Evolutionary conservation across 345 rosid genomes (phyloP).

Genomic region (Rhodamnia argentea): DNA sequence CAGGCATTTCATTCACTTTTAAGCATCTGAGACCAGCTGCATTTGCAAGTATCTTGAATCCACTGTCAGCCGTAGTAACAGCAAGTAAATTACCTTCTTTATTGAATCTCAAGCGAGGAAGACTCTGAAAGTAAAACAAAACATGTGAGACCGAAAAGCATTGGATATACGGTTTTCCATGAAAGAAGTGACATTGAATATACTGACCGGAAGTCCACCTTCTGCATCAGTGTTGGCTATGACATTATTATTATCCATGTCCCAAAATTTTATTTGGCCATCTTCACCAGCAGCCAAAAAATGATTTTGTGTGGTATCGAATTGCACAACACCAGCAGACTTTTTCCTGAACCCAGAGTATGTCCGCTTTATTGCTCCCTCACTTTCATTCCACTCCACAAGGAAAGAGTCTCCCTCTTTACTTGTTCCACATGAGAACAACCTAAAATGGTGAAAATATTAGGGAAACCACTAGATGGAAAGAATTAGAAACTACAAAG

Average conservation of each 20-base stretch:
- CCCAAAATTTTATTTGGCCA: conserved; percentile 56
- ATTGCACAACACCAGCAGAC: conserved; percentile 53
- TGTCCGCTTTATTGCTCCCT: conserved; percentile 59
- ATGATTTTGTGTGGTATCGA: conserved; percentile 56
- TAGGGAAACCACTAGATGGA: neutral
- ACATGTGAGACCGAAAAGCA: neutral
- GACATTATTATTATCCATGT: conserved; percentile 51
- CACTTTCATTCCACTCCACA: conserved; percentile 80
- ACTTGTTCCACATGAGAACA: conserved; percentile 79
- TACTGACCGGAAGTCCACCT: conserved; percentile 55
- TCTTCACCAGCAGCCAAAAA: conserved; percentile 74
- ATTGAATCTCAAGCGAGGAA: conserved; percentile 63
- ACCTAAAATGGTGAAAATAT: conserved; percentile 14
- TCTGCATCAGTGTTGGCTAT: conserved; percentile 52
- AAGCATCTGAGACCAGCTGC: conserved; percentile 43
- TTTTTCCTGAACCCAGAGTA: conserved; percentile 58
- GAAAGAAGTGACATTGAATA: neutral
- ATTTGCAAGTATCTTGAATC: conserved; percentile 54
- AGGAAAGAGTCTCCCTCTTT: conserved; percentile 68
- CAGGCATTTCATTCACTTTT: conserved; percentile 32
- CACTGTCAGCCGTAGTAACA: conserved; percentile 52
- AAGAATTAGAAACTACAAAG: neutral
- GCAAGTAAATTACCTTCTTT: conserved; percentile 62
- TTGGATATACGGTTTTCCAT: neutral
- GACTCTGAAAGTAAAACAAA: conserved; percentile 17